Percentiles rank a stretch among this genome's conserved stretches.
Evolutionary conservation across 345 rosid genomes (phyloP).

Genomic region (Populus tremula): DNA sequence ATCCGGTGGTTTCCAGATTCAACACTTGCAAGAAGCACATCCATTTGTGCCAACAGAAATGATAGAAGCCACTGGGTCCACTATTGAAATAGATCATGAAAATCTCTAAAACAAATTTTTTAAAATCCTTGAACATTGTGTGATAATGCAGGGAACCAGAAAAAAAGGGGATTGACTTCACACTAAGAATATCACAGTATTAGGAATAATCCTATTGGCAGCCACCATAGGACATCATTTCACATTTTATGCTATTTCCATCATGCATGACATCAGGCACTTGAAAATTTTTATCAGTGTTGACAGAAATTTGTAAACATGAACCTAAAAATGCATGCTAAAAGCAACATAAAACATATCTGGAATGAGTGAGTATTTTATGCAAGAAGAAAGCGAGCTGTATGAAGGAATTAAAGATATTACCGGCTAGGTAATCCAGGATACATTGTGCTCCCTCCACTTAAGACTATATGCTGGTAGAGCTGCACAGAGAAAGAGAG

Average conservation of each 20-base stretch:
- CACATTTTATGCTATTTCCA: too few species aligned
- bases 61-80: background rate
- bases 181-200: too few species aligned
- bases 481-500: slow-evolving; percentile 51
- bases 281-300: too few species aligned
- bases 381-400: background rate
- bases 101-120: background rate
- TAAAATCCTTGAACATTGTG: background rate
- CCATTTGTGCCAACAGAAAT: slow-evolving; percentile 3
- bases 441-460: slow-evolving; percentile 99
- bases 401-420: background rate
- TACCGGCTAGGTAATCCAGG: slow-evolving; percentile 99
- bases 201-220: too few species aligned
- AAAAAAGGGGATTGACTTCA: background rate
- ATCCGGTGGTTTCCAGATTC: slow-evolving; percentile 3
- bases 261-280: too few species aligned
- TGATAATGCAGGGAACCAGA: background rate
- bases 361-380: background rate
- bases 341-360: background rate
- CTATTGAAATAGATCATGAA: background rate
- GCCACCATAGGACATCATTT: too few species aligned
- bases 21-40: background rate
- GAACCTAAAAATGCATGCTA: background rate
- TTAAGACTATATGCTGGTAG: slow-evolving; percentile 93
- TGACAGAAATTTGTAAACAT: background rate